Base-by-base conservation (phyloP, 2,329 filamentous ascomycete genomes). In the Talaromyces sp. region DNA sequence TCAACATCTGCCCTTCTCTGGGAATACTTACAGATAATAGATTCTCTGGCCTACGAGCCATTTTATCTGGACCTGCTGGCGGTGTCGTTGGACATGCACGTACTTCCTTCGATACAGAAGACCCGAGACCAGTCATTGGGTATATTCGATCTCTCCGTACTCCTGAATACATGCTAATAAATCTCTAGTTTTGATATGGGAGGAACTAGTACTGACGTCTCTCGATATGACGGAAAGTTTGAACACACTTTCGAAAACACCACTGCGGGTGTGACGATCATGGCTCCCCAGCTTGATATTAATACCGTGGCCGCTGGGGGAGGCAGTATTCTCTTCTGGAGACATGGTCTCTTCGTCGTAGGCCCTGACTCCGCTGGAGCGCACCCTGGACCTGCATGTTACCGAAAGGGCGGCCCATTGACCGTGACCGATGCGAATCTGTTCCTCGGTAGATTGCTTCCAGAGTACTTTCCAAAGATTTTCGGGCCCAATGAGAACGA, bases 211-310 rank as follows among this genome's bases (percentile, higher is more conserved):
- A 96, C 93, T 1, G 93, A 97, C 73, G 72, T 96, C 11, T 93
- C 90, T 48, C 83, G 93, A 60, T 96, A 93, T 70, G 90, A 89
- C 62, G 92, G 92, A 16, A 82, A 89, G 59, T 95, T 95, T 69
- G 92, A 96, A 69, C 92, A 96, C 69, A 91, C 95, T 1, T 96
- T 96, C 67, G 92, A 96, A 77, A 96, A 91, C 0, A 96, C 91
- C 0, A 96, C 90, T 1, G 92, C 92, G 0, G 92, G 92, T 9
- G 91, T 96, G 1, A 93, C 92, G 0, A 93, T 96, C n/a, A 91
- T 96, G 70, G 92, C 90, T 1, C 92, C 92, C 0, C 92, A 96
- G 70, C 82, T 96, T 0, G 91, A 96, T 70, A 96, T 96, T 76
- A 96, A 96, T 74, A 96, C 92, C 0, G 92, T 97, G 0, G 93